These are phyloP conservation scores for Dysphania ambrosioides DNA, from an alignment of 148 eudicot species.

Conservation along the genomic window DNA sequence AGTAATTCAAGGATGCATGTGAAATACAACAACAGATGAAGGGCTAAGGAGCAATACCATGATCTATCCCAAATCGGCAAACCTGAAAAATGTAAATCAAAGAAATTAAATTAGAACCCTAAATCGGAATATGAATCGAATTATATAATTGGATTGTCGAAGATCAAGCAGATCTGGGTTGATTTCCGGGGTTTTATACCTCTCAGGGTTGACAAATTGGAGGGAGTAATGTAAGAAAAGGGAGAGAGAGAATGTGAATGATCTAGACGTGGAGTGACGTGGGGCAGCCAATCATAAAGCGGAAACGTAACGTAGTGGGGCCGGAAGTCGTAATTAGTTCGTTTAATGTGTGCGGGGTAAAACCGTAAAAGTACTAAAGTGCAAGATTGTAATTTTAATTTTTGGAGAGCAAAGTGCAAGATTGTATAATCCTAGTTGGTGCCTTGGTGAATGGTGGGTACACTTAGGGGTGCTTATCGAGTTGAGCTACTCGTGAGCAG, in stretches of 20 bases:
- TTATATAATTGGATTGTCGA: too few relatives aligned
- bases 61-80: conserved; percentile 13
- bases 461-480: too few relatives aligned
- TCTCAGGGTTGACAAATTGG: background rate
- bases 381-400: too few relatives aligned
- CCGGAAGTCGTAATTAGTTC: background rate
- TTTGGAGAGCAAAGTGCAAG: too few relatives aligned
- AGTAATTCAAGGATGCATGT: background rate
- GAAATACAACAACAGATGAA: background rate
- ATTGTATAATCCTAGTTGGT: too few relatives aligned
- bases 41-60: conserved; percentile 21
- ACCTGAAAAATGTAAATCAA: background rate
- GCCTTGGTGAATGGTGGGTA: too few relatives aligned
- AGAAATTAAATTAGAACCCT: background rate
- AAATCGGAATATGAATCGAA: background rate
- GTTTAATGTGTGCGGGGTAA: too few relatives aligned
- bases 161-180: conserved; percentile 13
- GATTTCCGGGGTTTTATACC: background rate
- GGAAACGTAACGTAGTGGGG: background rate
- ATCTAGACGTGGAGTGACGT: conserved; percentile 5
- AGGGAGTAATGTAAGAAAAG: background rate
- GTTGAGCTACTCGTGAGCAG: too few relatives aligned
- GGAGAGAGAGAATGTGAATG: background rate
- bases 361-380: too few relatives aligned
- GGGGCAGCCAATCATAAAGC: background rate